Conservation (phyloP, 768 basidiomycete genomes). For the Pleurotus djamor region DNA sequence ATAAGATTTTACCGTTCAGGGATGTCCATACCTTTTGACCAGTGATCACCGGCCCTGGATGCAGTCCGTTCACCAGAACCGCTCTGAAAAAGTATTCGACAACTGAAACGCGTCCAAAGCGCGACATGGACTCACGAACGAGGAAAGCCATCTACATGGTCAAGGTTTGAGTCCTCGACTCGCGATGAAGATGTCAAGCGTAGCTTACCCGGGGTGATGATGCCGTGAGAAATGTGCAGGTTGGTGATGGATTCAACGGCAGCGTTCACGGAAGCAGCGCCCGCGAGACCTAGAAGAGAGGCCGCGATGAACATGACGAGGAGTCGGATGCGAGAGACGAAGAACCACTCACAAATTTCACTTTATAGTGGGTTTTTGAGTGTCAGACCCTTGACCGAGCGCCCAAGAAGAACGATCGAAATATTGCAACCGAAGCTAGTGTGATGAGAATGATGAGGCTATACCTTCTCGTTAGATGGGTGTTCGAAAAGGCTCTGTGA, state of each 20-base stretch:
- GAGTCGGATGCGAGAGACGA: neutral
- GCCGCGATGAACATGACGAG: neutral
- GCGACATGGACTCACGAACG: neutral
- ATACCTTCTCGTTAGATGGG: too few relatives aligned
- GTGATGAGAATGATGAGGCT: too few relatives aligned
- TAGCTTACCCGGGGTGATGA: neutral
- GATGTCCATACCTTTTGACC: neutral
- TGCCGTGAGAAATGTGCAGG: neutral
- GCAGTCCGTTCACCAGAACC: neutral
- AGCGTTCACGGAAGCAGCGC: neutral
- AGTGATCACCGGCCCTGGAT: neutral
- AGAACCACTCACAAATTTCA: neutral
- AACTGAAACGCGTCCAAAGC: neutral
- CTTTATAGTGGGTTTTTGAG: neutral
- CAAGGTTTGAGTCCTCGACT: too few relatives aligned
- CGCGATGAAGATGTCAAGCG: too few relatives aligned
- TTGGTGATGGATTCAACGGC: neutral
- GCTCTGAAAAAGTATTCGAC: neutral
- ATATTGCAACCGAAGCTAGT: too few relatives aligned
- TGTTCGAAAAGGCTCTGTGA: too few relatives aligned
- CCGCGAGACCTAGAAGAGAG: neutral
- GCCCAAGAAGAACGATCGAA: too few relatives aligned
- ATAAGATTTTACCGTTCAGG: neutral
- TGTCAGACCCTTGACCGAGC: neutral
- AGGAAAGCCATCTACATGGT: neutral